These are phyloP conservation scores for Leccinum truebloodii DNA, from an alignment of 768 basidiomycete genomes.

Conservation along the genomic window DNA sequence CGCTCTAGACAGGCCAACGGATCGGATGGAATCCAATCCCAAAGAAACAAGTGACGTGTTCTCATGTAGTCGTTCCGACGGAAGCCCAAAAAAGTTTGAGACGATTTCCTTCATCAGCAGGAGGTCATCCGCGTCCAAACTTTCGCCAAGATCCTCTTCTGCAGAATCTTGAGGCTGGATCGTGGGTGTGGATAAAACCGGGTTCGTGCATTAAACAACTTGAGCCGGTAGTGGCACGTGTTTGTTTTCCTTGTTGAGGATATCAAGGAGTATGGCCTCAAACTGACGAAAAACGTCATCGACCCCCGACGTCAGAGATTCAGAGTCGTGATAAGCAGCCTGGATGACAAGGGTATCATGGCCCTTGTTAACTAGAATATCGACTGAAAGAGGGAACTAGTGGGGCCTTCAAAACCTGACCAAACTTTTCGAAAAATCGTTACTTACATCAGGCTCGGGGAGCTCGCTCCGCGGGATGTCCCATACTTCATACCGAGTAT, in stretches of 20 bases:
- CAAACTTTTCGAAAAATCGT: neutral
- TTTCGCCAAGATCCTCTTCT: neutral
- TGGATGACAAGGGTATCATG: conserved; percentile 19
- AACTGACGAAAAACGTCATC: conserved; percentile 25
- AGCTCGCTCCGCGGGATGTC: conserved; percentile 30
- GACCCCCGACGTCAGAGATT: conserved; percentile 18
- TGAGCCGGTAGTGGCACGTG: neutral
- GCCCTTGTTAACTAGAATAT: conserved; percentile 26
- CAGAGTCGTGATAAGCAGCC: conserved; percentile 26
- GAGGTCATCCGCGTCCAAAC: conserved; percentile 4
- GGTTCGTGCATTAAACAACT: neutral
- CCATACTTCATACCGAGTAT: conserved; percentile 22
- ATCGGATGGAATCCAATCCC: conserved; percentile 49
- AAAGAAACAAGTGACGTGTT: conserved; percentile 43
- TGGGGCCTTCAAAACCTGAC: conserved; percentile 1
- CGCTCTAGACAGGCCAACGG: conserved; percentile 42
- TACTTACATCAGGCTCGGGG: conserved; percentile 34
- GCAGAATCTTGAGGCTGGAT: neutral
- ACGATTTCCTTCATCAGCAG: conserved; percentile 13
- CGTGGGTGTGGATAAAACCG: neutral
- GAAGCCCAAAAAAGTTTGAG: conserved; percentile 20
- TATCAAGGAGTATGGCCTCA: conserved; percentile 25
- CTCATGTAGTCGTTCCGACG: conserved; percentile 12
- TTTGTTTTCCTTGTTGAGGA: conserved; percentile 13
- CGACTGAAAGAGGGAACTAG: conserved; percentile 27